Percentiles rank a stretch among this genome's conserved stretches.
phyloP scores from a whole-genome alignment of 2,329 filamentous ascomycete species.

The Cladosporium sp. region DNA sequence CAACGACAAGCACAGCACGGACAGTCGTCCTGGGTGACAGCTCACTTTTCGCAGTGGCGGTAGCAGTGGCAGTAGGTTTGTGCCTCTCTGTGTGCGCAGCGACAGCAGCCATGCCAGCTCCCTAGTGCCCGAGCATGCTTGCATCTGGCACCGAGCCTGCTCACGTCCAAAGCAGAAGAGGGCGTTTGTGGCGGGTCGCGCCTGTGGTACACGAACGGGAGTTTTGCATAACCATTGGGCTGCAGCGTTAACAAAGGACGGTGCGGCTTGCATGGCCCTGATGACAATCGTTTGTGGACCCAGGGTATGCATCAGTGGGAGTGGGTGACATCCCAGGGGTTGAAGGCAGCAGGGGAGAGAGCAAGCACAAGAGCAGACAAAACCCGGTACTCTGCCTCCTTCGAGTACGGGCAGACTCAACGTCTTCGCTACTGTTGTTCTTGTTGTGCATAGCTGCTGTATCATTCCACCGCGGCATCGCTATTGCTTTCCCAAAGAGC shows the following conservation, averaged over 20 bases:
- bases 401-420: background rate
- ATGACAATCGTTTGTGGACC: constrained; percentile 11
- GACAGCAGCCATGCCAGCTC: background rate
- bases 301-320: constrained; percentile 5
- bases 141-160: background rate
- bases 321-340: constrained; percentile 8
- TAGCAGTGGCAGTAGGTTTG: background rate
- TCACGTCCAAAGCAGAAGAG: constrained; percentile 7
- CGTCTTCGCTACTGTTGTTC: background rate
- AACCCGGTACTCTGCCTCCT: constrained; percentile 6
- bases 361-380: constrained; percentile 8
- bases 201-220: constrained; percentile 9
- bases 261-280: constrained; percentile 11
- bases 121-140: constrained; percentile 1
- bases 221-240: constrained; percentile 12
- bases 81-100: background rate
- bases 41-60: background rate
- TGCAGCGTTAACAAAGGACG: constrained; percentile 10
- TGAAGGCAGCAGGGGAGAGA: background rate
- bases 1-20: background rate
- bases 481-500: constrained; percentile 3
- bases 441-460: constrained; percentile 12
- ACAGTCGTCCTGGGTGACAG: background rate
- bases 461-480: constrained; percentile 9
- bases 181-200: constrained; percentile 12